Evolutionary conservation across 2,329 filamentous ascomycete genomes (phyloP).

Genomic region (Phialemonium atrogriseum): DNA sequence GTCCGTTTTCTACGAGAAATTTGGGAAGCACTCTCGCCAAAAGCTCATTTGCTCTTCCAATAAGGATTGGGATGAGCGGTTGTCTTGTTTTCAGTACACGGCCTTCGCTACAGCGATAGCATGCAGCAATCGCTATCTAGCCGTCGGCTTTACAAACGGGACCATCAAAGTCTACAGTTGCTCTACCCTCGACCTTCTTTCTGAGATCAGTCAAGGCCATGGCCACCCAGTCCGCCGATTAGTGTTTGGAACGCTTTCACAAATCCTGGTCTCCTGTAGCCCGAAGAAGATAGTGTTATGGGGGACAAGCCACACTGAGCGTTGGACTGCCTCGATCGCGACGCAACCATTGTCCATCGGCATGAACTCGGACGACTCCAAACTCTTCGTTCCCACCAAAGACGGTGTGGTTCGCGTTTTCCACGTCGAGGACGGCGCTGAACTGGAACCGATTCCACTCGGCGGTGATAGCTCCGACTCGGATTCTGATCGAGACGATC

Average conservation of each 20-base stretch:
- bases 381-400: constrained; percentile 8
- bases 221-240: too few species aligned
- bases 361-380: constrained; percentile 10
- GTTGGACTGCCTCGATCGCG: constrained; percentile 7
- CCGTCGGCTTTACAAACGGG: not conserved
- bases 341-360: constrained; percentile 9
- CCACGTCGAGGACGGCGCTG: constrained; percentile 6
- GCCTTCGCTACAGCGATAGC: not conserved
- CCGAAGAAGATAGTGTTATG: constrained; percentile 8
- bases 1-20: constrained; percentile 8
- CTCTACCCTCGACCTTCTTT: too few species aligned
- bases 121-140: not conserved
- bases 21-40: constrained; percentile 4
- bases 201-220: too few species aligned
- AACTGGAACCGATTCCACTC: constrained; percentile 7
- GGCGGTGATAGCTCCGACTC: constrained; percentile 9
- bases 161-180: constrained; percentile 1
- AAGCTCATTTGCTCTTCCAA: not conserved
- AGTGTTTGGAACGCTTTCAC: too few species aligned
- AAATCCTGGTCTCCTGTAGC: too few species aligned
- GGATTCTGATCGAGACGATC: constrained; percentile 7
- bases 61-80: constrained; percentile 2
- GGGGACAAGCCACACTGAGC: constrained; percentile 6
- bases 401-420: constrained; percentile 10
- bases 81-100: not conserved